Evolutionary conservation across 1,139 yeast genomes (phyloP).

Genomic region (Suhomyces atakaporum): DNA sequence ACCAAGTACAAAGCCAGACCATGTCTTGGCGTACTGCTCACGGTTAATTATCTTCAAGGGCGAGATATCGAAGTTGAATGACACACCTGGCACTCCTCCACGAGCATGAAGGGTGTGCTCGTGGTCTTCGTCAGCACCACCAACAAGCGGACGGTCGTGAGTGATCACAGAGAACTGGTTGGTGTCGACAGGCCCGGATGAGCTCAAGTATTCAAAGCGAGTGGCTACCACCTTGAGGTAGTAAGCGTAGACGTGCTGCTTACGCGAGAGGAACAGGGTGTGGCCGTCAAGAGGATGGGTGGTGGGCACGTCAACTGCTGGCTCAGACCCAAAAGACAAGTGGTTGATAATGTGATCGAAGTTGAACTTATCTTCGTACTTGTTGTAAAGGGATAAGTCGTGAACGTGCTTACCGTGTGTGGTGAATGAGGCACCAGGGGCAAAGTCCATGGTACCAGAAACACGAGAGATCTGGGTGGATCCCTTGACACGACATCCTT

Average conservation of each 20-base stretch:
- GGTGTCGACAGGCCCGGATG: constrained; percentile 60
- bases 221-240: constrained; percentile 90
- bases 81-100: constrained; percentile 92
- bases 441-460: constrained; percentile 90
- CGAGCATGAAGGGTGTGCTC: constrained; percentile 80
- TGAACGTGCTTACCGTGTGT: constrained; percentile 68
- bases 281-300: constrained; percentile 75
- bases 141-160: constrained; percentile 80
- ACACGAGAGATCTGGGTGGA: constrained; percentile 79
- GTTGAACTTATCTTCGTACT: constrained; percentile 55
- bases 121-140: constrained; percentile 91
- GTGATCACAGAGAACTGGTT: constrained; percentile 90
- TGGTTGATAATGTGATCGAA: constrained; percentile 79
- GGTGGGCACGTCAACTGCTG: constrained; percentile 18
- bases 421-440: constrained; percentile 80
- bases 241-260: constrained; percentile 71
- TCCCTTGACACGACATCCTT: constrained; percentile 89
- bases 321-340: constrained; percentile 77
- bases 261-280: constrained; percentile 42
- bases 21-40: constrained; percentile 74
- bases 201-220: constrained; percentile 68
- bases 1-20: constrained; percentile 85
- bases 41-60: constrained; percentile 89
- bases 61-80: constrained; percentile 85
- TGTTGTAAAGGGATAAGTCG: constrained; percentile 72